Conservation (phyloP, 495 filamentous ascomycete species). For the Paragyromitra xinjiangensis region DNA sequence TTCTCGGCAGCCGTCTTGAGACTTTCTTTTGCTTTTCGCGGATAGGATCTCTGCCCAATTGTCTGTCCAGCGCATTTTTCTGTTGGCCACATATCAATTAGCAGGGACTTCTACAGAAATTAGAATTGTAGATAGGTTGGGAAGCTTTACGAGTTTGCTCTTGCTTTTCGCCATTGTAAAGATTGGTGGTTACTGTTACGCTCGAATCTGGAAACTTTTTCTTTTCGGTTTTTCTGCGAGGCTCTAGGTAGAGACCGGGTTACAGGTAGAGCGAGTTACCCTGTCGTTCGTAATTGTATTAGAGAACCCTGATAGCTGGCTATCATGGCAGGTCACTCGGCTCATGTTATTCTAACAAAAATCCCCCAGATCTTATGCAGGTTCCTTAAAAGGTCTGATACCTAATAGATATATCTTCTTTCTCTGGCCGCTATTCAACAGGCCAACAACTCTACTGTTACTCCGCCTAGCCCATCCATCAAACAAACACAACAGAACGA, state of each 20-base stretch:
- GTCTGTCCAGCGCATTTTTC: slow-evolving; percentile 54
- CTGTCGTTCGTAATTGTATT: not conserved
- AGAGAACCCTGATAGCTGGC: not conserved
- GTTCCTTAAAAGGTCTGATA: not conserved
- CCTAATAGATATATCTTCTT: not conserved
- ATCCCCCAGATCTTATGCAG: too few species aligned
- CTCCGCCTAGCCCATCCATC: not conserved
- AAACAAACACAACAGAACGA: not conserved
- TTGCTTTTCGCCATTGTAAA: slow-evolving; percentile 52
- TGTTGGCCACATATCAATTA: slow-evolving; percentile 29
- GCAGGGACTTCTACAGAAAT: not conserved
- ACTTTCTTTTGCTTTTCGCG: slow-evolving; percentile 52
- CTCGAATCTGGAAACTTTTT: slow-evolving; percentile 16
- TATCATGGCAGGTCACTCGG: slow-evolving; percentile 14
- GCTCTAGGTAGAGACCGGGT: slow-evolving; percentile 4
- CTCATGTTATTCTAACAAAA: not conserved
- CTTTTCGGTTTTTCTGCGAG: slow-evolving; percentile 12
- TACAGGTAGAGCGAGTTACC: slow-evolving; percentile 23
- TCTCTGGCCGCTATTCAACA: not conserved
- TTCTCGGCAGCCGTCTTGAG: slow-evolving; percentile 47
- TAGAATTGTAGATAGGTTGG: not conserved
- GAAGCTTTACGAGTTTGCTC: slow-evolving; percentile 50
- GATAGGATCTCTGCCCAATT: slow-evolving; percentile 51
- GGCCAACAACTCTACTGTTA: not conserved
- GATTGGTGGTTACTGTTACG: slow-evolving; percentile 4